phyloP scores from a whole-genome alignment of 2,329 filamentous ascomycete species.

The Madurella fahalii region DNA sequence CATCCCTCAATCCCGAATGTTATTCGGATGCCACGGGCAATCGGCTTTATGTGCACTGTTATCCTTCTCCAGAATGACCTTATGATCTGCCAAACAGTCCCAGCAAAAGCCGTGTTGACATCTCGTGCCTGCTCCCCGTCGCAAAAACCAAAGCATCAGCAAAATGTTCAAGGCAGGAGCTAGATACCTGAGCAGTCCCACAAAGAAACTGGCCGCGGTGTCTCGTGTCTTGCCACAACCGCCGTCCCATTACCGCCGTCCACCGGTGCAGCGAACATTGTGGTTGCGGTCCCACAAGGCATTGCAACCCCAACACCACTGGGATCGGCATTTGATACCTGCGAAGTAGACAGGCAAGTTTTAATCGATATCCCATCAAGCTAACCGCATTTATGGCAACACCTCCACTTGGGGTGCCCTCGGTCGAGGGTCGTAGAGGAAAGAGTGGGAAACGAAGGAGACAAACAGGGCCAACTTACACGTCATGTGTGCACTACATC shows the following conservation, averaged over 20 bases:
- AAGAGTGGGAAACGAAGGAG: constrained; percentile 5
- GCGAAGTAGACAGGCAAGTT: constrained; percentile 2
- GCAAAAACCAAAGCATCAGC: constrained; percentile 1
- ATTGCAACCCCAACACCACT: constrained; percentile 36
- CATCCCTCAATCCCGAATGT: constrained; percentile 14
- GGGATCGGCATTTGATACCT: constrained; percentile 34
- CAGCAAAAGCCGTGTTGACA: constrained; percentile 34
- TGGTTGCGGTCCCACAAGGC: constrained; percentile 23
- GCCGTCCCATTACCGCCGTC: neutral
- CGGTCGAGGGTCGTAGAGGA: neutral
- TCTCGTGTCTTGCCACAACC: constrained; percentile 2
- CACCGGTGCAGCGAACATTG: constrained; percentile 21
- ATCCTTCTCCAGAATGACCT: constrained; percentile 31
- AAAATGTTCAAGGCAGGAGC: neutral
- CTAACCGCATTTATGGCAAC: neutral
- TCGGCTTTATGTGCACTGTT: constrained; percentile 31
- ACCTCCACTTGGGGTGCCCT: neutral
- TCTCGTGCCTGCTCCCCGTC: constrained; percentile 24
- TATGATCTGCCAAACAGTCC: constrained; percentile 35
- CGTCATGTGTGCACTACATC: constrained; percentile 37
- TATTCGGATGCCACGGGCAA: constrained; percentile 32
- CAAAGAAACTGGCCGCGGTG: neutral
- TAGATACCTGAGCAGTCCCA: neutral
- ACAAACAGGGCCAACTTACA: constrained; percentile 33
- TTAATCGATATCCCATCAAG: neutral